Evolutionary conservation across 108 stramenopile genomes (phyloP), one percentile per base, ranked within the genome.

Genomic region (Cyclotella sp.): DNA sequence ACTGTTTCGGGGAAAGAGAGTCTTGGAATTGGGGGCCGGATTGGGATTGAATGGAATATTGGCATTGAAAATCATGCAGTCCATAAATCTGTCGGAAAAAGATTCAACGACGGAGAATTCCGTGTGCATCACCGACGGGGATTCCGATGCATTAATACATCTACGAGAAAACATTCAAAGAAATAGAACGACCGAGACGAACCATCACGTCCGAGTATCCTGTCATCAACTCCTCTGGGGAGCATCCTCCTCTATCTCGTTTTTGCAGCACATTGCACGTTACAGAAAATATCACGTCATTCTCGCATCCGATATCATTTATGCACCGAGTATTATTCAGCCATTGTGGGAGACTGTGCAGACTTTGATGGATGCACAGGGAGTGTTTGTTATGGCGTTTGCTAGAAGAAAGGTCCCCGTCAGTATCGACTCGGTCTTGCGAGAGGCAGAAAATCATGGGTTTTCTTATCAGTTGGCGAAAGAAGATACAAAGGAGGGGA

Each of bases 11-110:
- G 69, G 70, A 16, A 76, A 59, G 46, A 60, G 83, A 22, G 78
- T 82, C 16, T 63, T 87, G 49, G 86, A 91, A 68, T 68, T 91
- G 62, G 91, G 91, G 29, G 78, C 91, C 1, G 91, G 91, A n/a
- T 77, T 91, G 77, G 91, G 91, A 34, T 51, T 85, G 45, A 85
- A 84, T 63, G 91, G 91, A 0, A 83, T 91, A 47, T 43, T 91
- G 62, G 84, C 84, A 14, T 76, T 77, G 71, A 77, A 75, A 16
- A 72, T 87, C 52, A 60, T 58, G 29, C 34, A n/a, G n/a, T n/a
- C n/a, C n/a, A n/a, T n/a, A n/a, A n/a, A n/a, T n/a, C n/a, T n/a
- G 28, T 7, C 15, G 3, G 29, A 22, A 1, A 13, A 58, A 5
- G 3, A 12, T 16, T 3, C 19, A 30, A 49, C 64, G 1, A 1